phyloP scores from a whole-genome alignment of 768 basidiomycete species.

The Russula brevipes region DNA sequence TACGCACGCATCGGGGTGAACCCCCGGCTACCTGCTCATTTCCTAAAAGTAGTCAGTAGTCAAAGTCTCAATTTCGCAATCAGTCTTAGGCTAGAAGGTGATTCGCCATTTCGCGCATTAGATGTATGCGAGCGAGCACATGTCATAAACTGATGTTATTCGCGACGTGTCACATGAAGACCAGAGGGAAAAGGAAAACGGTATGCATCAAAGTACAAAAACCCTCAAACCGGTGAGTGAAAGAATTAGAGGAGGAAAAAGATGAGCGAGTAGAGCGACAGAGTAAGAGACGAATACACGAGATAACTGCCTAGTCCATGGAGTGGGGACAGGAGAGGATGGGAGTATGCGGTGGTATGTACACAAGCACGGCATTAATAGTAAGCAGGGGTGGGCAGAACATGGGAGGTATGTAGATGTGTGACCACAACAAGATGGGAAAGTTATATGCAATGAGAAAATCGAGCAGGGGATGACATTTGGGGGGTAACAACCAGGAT shows the following conservation, averaged over 20 bases:
- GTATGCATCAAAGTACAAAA: slow-evolving; percentile 23
- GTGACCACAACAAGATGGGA: background rate
- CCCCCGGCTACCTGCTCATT: background rate
- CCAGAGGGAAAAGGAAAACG: background rate
- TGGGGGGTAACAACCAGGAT: background rate
- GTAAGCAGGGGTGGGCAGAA: background rate
- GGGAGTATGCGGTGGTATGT: slow-evolving; percentile 2
- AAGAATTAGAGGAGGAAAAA: background rate
- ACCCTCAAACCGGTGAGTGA: slow-evolving; percentile 25
- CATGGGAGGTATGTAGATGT: background rate
- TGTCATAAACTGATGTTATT: background rate
- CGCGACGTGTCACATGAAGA: background rate
- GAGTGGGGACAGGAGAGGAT: background rate
- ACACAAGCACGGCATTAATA: background rate
- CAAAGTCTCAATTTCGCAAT: background rate
- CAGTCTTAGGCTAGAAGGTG: background rate
- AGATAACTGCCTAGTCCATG: slow-evolving; percentile 1
- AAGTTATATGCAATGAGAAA: background rate
- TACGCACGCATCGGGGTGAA: no score
- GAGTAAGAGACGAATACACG: background rate
- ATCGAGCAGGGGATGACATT: background rate
- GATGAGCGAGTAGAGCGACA: background rate
- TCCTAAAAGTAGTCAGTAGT: background rate
- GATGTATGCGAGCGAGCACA: background rate
- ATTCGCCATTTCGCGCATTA: background rate